Percentiles rank a stretch among this genome's conserved stretches.
These are phyloP conservation scores for Torulaspora maleeae DNA, from an alignment of 805 yeast genomes.

Conservation along the genomic window DNA sequence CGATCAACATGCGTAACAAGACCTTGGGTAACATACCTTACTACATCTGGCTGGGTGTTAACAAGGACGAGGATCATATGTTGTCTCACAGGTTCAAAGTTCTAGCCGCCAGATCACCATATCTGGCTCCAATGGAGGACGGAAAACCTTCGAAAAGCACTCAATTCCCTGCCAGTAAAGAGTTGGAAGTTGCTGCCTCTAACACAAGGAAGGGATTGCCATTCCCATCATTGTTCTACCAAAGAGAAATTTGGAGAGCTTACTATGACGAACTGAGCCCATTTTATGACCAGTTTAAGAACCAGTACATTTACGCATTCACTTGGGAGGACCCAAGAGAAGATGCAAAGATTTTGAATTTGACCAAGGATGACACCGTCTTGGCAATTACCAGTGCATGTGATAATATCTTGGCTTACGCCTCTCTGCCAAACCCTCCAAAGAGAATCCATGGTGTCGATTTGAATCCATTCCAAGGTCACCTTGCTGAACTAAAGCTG, in stretches of 20 bases:
- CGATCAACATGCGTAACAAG: constrained; percentile 61
- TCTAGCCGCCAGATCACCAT: constrained; percentile 55
- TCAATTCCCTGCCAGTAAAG: constrained; percentile 44
- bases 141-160: constrained; percentile 4
- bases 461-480: constrained; percentile 78
- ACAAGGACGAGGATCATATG: constrained; percentile 42
- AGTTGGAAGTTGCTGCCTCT: constrained; percentile 68
- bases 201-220: constrained; percentile 65
- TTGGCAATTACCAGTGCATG: constrained; percentile 85
- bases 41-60: constrained; percentile 78
- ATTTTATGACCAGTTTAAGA: constrained; percentile 63
- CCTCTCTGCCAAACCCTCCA: constrained; percentile 67
- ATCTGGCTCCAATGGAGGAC: constrained; percentile 52
- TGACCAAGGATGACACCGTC: constrained; percentile 62
- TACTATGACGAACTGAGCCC: constrained; percentile 70
- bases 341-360: constrained; percentile 61
- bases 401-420: constrained; percentile 72
- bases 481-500: constrained; percentile 69
- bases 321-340: constrained; percentile 91
- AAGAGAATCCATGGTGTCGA: constrained; percentile 79
- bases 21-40: constrained; percentile 71
- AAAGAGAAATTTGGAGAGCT: constrained; percentile 71
- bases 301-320: constrained; percentile 80
- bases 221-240: constrained; percentile 76
- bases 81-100: constrained; percentile 58